Percentiles rank a stretch among this genome's conserved stretches.
Conservation (phyloP, 2,329 filamentous ascomycete genomes). For the Trichoderma lentiforme region DNA sequence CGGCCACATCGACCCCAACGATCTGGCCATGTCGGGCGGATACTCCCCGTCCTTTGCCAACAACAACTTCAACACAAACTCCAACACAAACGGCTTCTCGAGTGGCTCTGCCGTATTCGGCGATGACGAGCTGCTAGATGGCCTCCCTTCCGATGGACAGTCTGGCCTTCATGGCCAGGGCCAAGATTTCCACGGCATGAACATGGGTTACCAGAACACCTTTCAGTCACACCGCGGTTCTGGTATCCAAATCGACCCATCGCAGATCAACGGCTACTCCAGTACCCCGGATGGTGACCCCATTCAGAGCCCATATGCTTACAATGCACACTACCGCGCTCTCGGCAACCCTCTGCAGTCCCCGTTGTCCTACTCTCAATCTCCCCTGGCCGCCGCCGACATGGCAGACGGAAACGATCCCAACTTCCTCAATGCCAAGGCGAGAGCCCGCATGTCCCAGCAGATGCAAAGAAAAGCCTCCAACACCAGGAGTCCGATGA, state of each 20-base stretch:
- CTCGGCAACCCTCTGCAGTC: slow-evolving; percentile 51
- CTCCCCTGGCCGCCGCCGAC: slow-evolving; percentile 43
- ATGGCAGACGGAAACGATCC: slow-evolving; percentile 49
- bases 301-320: slow-evolving; percentile 86
- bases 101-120: slow-evolving; percentile 75
- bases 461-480: slow-evolving; percentile 71
- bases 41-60: slow-evolving; percentile 58
- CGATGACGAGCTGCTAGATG: slow-evolving; percentile 85
- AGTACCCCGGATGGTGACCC: slow-evolving; percentile 89
- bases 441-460: slow-evolving; percentile 57
- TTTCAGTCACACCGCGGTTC: slow-evolving; percentile 55
- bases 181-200: slow-evolving; percentile 56
- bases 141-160: slow-evolving; percentile 56
- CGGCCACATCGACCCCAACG: slow-evolving; percentile 76
- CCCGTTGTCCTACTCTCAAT: slow-evolving; percentile 39
- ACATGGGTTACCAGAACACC: slow-evolving; percentile 56
- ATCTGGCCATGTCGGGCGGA: slow-evolving; percentile 66
- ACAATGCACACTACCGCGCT: slow-evolving; percentile 73
- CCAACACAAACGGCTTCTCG: slow-evolving; percentile 68
- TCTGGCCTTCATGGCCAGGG: slow-evolving; percentile 50
- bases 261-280: slow-evolving; percentile 77
- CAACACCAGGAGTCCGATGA: slow-evolving; percentile 74
- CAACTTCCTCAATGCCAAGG: slow-evolving; percentile 61
- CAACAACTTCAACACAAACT: slow-evolving; percentile 54
- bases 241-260: slow-evolving; percentile 60